These are phyloP conservation scores for Bertia moriformis DNA, from an alignment of 2,329 filamentous ascomycete species.

Conservation along the genomic window DNA sequence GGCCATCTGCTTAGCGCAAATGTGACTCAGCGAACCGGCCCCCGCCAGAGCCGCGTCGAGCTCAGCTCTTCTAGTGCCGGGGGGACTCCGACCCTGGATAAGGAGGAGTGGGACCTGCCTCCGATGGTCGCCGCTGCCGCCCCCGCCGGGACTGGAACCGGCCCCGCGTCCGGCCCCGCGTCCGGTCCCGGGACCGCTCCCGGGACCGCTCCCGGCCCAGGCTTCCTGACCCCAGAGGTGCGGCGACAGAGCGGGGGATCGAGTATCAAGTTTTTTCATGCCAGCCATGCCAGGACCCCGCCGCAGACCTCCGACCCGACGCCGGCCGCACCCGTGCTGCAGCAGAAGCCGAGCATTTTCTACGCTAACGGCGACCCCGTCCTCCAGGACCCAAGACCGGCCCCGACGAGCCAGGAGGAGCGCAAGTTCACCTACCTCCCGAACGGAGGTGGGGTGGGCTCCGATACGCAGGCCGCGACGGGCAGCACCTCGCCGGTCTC, in stretches of 20 bases:
- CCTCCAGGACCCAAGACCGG: slow-evolving; percentile 19
- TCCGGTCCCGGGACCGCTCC: no score
- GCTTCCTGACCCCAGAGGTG: slow-evolving; percentile 3
- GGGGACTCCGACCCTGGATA: slow-evolving; percentile 36
- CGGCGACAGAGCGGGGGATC: slow-evolving; percentile 2
- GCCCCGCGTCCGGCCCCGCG: no score
- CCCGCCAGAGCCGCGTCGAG: slow-evolving; percentile 57
- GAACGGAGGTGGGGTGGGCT: slow-evolving; percentile 11
- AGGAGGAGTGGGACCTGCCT: slow-evolving; percentile 27
- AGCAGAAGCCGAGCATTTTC: slow-evolving; percentile 29
- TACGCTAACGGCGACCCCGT: slow-evolving; percentile 35
- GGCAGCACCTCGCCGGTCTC: no score
- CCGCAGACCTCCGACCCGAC: slow-evolving; percentile 7
- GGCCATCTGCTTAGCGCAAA: slow-evolving; percentile 42
- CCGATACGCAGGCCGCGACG: no score
- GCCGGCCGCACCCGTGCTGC: slow-evolving; percentile 37
- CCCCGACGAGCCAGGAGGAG: slow-evolving; percentile 9
- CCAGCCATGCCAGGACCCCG: slow-evolving; percentile 53
- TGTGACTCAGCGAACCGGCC: slow-evolving; percentile 65
- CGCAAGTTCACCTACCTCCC: slow-evolving; percentile 15
- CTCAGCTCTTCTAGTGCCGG: slow-evolving; percentile 46
- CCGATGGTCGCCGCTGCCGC: slow-evolving; percentile 17
- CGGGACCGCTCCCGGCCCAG: no score
- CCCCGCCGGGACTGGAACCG: no score
- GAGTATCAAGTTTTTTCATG: slow-evolving; percentile 78